These are phyloP conservation scores for Phytophthora nicotianae DNA, from an alignment of 352 stramenopile species.

Conservation along the genomic window DNA sequence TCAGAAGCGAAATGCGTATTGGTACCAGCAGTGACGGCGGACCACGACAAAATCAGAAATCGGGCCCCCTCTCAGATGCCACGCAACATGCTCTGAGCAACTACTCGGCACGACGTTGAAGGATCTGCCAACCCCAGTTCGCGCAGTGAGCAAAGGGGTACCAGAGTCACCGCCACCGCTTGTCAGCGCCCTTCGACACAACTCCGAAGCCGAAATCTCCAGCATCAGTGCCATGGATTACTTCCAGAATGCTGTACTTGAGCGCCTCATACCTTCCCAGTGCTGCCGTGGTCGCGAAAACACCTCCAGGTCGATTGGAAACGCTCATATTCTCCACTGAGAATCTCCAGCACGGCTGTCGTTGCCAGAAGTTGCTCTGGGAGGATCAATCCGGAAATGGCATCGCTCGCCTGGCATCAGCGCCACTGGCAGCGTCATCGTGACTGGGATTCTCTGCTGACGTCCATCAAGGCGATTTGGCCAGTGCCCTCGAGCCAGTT, in stretches of 20 bases:
- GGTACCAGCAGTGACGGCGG: neutral
- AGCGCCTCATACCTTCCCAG: too few species aligned
- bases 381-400: slow-evolving; percentile 28
- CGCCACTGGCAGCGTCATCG: slow-evolving; percentile 7
- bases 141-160: too few species aligned
- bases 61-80: slow-evolving; percentile 9
- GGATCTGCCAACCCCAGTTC: slow-evolving; percentile 3
- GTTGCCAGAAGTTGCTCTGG: slow-evolving; percentile 5
- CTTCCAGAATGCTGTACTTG: neutral
- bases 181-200: neutral
- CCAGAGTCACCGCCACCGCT: neutral
- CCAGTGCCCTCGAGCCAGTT: slow-evolving; percentile 32
- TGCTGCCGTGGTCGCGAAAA: too few species aligned
- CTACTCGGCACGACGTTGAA: slow-evolving; percentile 9
- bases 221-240: neutral
- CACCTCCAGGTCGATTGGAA: too few species aligned
- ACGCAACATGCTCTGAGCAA: slow-evolving; percentile 8
- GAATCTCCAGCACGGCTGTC: slow-evolving; percentile 5
- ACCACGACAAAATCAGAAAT: neutral
- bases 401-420: slow-evolving; percentile 19
- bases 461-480: slow-evolving; percentile 35
- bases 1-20: neutral
- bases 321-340: too few species aligned
- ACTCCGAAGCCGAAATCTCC: neutral
- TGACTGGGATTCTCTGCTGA: slow-evolving; percentile 4